Conservation (phyloP, 2,329 filamentous ascomycete genomes). For the Didymella sp. region DNA sequence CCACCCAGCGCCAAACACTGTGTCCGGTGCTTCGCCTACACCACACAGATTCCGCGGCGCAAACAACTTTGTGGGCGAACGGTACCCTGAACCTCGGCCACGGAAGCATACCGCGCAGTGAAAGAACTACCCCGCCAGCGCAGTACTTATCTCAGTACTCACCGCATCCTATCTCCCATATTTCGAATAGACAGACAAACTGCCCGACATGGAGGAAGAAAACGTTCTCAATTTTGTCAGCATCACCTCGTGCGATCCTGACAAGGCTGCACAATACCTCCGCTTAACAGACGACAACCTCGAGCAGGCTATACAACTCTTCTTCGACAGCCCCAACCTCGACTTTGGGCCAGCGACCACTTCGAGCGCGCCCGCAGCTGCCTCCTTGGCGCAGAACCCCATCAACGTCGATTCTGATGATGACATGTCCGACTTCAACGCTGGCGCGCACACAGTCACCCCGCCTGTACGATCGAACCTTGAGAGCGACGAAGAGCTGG, state of each 20-base stretch:
- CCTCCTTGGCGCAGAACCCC: slow-evolving; percentile 58
- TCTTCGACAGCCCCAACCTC: slow-evolving; percentile 85
- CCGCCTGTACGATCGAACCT: slow-evolving; percentile 51
- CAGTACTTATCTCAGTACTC: slow-evolving; percentile 12
- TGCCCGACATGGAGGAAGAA: slow-evolving; percentile 55
- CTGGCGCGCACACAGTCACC: slow-evolving; percentile 41
- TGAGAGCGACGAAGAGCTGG: slow-evolving; percentile 94
- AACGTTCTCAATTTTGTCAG: slow-evolving; percentile 76
- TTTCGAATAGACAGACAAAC: slow-evolving; percentile 8
- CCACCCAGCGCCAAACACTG: slow-evolving; percentile 12
- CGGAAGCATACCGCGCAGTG: neutral
- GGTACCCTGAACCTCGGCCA: neutral
- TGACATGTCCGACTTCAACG: slow-evolving; percentile 62
- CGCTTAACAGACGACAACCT: slow-evolving; percentile 83
- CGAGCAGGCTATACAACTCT: slow-evolving; percentile 86
- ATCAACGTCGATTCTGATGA: slow-evolving; percentile 82
- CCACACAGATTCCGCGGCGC: neutral
- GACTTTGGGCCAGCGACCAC: slow-evolving; percentile 55
- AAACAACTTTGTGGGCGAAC: neutral
- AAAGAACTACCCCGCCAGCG: slow-evolving; percentile 10
- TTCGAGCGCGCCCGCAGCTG: slow-evolving; percentile 45
- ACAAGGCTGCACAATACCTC: slow-evolving; percentile 82
- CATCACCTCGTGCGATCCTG: slow-evolving; percentile 77
- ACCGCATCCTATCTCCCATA: neutral
- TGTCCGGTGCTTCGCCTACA: neutral